Evolutionary conservation across 305 asterid species (phyloP), one percentile per base, ranked within the genome.

Genomic region (Rubia balearica): DNA sequence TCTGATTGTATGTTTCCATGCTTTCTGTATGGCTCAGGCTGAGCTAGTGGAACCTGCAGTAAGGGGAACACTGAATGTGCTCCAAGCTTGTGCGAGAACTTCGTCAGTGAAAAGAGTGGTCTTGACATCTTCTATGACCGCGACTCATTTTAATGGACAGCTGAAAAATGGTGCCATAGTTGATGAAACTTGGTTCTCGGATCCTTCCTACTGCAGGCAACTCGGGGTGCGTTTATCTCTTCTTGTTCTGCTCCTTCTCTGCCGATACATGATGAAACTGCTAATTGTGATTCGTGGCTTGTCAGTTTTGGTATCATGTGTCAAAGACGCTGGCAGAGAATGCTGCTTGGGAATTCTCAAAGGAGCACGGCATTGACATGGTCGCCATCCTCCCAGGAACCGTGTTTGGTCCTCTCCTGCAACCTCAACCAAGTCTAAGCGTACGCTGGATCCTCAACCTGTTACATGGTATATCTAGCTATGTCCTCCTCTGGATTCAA

Each of bases 281-380:
- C 33, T 30, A 30, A 30, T 16, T 6, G 2, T 48, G 53, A 6
- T 12, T 6, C 13, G n/a, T 48, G 61, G 13, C 4, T 40, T 41
- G 0, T 51, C 75, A 89, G 96, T 62, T 72, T 5, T 88, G 90
- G 89, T 90, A 90, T 83, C 61, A 75, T 7, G 83, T 88, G 53
- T 80, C 88, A 8, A 89, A 87, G 76, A 79, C 83, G 0, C 70
- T 89, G 71, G 96, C 91, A 7, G 91, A 89, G 80, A 71, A 74
- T 51, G 88, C 88, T 46, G 83, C 89, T 2, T 75, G 86, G 87
- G 64, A 80, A 56, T 84, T 82, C 49, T 80, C 71, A 4, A 73
- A 83, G 71, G 89, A 87, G 73, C 78, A 82, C 40, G 85, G 76
- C 11, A 80, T 89, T 46, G 89, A 89, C 64, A 67, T 89, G 81